These are phyloP conservation scores for Claviceps sorghi DNA, from an alignment of 2,329 filamentous ascomycete species.

Conservation along the genomic window DNA sequence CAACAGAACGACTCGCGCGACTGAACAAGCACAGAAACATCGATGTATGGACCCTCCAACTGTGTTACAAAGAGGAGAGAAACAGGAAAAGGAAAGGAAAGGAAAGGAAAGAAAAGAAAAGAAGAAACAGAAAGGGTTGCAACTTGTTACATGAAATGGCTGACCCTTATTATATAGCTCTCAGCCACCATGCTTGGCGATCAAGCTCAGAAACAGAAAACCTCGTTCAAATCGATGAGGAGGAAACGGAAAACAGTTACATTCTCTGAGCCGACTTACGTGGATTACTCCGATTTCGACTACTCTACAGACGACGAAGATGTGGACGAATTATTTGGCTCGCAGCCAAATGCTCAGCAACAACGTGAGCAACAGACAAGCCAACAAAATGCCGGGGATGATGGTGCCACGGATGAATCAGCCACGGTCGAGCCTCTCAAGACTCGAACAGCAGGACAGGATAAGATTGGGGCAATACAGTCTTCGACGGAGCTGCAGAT, in stretches of 20 bases:
- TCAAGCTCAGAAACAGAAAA: constrained; percentile 62
- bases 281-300: constrained; percentile 75
- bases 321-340: constrained; percentile 29
- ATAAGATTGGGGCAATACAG: constrained; percentile 19
- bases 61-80: neutral
- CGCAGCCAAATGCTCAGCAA: constrained; percentile 18
- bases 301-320: constrained; percentile 65
- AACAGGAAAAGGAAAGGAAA: neutral
- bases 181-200: constrained; percentile 50
- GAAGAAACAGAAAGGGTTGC: neutral
- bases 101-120: too few species aligned
- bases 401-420: constrained; percentile 31
- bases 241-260: constrained; percentile 76
- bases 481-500: constrained; percentile 16
- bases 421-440: constrained; percentile 43
- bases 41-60: constrained; percentile 49
- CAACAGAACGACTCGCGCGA: constrained; percentile 81
- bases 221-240: constrained; percentile 69
- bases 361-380: constrained; percentile 15
- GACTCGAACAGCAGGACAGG: constrained; percentile 28
- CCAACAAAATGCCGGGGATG: constrained; percentile 11
- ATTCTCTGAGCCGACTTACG: constrained; percentile 72
- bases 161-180: constrained; percentile 27
- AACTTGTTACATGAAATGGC: constrained; percentile 4
- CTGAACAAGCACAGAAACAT: constrained; percentile 97